Percentiles rank a stretch among this genome's conserved stretches.
Conservation (phyloP, 140 eudicot genomes). For the Senecio squalidus region DNA sequence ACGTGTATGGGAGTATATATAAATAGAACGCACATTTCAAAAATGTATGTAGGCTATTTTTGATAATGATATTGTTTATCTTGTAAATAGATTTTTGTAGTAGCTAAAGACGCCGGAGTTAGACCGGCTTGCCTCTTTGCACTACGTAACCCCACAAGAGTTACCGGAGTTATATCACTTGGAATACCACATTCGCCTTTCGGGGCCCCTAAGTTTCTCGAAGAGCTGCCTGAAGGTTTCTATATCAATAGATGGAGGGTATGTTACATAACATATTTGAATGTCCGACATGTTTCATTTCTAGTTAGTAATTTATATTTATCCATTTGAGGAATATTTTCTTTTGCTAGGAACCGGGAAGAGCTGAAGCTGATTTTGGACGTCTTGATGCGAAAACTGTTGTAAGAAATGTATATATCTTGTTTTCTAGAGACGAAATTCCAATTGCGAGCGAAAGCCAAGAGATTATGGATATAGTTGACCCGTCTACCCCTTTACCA, state of each 20-base stretch:
- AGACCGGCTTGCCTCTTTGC: conserved; percentile 33
- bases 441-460: conserved; percentile 44
- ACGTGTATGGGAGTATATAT: too few species aligned
- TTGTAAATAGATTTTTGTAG: conserved; percentile 33
- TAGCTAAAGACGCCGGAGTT: conserved; percentile 49
- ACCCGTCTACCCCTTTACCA: conserved; percentile 42
- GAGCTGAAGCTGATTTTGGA: conserved; percentile 67
- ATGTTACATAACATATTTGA: too few species aligned
- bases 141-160: conserved; percentile 41
- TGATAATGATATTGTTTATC: too few species aligned
- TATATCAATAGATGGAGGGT: conserved; percentile 62
- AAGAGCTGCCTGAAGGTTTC: conserved; percentile 54
- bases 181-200: conserved; percentile 66
- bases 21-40: too few species aligned
- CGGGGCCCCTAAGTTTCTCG: conserved; percentile 10
- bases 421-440: conserved; percentile 50
- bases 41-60: too few species aligned
- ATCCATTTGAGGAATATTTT: too few species aligned
- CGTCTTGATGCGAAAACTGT: conserved; percentile 48
- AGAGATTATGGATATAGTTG: conserved; percentile 60
- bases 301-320: too few species aligned
- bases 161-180: conserved; percentile 39
- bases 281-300: too few species aligned
- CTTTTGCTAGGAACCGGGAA: conserved; percentile 39
- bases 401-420: conserved; percentile 43